Conservation (phyloP, 2,329 filamentous ascomycete species). For the Saccharata proteae region DNA sequence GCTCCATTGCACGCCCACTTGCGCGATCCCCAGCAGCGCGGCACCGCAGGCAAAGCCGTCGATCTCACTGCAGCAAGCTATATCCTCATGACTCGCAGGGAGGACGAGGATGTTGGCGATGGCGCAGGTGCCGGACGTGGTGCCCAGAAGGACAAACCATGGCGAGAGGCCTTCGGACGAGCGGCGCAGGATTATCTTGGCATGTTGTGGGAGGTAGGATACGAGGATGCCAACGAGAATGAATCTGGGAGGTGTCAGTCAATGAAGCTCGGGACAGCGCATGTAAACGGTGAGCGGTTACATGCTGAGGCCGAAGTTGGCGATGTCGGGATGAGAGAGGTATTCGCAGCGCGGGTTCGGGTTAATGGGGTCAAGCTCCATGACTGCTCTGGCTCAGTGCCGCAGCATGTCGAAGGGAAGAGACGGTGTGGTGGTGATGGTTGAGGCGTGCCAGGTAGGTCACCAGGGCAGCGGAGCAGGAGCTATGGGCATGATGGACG, state of each 20-base stretch:
- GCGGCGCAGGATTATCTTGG: constrained; percentile 73
- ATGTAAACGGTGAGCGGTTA: constrained; percentile 16
- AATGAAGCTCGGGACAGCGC: constrained; percentile 6
- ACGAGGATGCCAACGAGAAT: constrained; percentile 80
- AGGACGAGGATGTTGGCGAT: constrained; percentile 88
- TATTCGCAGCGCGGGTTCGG: constrained; percentile 40
- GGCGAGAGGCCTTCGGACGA: constrained; percentile 93
- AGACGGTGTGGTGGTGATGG: too few species aligned
- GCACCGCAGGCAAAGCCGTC: constrained; percentile 73
- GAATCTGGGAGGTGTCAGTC: constrained; percentile 34
- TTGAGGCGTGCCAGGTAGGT: too few species aligned
- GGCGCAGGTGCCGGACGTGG: constrained; percentile 74
- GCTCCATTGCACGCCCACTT: constrained; percentile 83
- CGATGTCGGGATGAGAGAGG: constrained; percentile 38
- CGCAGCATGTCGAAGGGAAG: too few species aligned
- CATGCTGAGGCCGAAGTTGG: constrained; percentile 44
- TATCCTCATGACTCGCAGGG: constrained; percentile 69
- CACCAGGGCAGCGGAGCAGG: too few species aligned
- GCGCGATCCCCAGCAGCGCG: constrained; percentile 75
- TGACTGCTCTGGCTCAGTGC: too few species aligned
- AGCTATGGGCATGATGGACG: too few species aligned
- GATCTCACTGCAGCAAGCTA: constrained; percentile 75
- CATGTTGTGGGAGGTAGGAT: constrained; percentile 90
- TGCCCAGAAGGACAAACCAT: constrained; percentile 89
- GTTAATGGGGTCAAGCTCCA: too few species aligned